Evolutionary conservation across 306 rosid genomes (phyloP), one percentile per base, ranked within the genome.

Genomic region (Ormosia semicastrata): DNA sequence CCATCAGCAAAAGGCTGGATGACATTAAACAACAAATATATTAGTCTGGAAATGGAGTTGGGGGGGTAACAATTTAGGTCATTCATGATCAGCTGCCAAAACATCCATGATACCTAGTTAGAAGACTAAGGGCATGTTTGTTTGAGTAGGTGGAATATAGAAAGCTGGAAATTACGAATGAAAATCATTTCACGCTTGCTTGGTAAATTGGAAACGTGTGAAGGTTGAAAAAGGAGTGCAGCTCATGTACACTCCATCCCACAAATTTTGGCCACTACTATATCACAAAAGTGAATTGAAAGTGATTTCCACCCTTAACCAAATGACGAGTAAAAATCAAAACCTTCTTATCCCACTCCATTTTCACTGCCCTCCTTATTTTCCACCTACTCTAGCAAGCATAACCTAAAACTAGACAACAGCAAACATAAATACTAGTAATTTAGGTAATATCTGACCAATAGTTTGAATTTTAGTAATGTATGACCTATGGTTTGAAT

Each of bases 1-100:
- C 66, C 37, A 71, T 80, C 39, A 66, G 63, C 32, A 53, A 63
- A 43, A 77, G 39, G 84, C 56, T 73, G 66, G 71, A 73, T 60
- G 74, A 82, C n/a, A 47, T 17, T 60, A 73, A 68, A 63, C 71
- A 83, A 86, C 34, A 63, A 64, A 37, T 33, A 54, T 56, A 58
- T 39, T 17, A 66, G 8, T 67, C 75, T 15, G 32, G 18, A 81
- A 64, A 71, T 30, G 70, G 73, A 2, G 58, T 57, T 37, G 53
- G 56, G 24, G 24, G 67, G 62, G 13, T 62, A 75, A 40, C 8
- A 67, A 60, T 15, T 37, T 49, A 47, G 44, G 64, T 32, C 65
- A 60, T 46, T 71, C 78, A 58, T 40, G 63, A 77, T 32, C 74
- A 72, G 59, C 64, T 46, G 74, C 72, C 65, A 63, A 71, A 81